phyloP scores from a whole-genome alignment of 805 yeast species.

The Ogataea trehalophila region DNA sequence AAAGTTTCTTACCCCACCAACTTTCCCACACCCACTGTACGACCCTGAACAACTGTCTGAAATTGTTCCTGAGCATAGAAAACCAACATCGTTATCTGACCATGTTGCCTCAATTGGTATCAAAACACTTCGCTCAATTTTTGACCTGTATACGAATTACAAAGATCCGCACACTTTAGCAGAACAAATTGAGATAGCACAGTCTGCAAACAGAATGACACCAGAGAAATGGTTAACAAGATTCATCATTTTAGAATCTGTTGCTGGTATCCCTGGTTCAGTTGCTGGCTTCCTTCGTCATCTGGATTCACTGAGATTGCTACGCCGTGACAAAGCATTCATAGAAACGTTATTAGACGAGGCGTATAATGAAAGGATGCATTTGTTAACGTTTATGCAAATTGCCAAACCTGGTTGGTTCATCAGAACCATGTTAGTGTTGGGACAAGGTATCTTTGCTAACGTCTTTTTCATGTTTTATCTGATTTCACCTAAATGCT shows the following conservation, averaged over 20 bases:
- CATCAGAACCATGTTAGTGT: conserved; percentile 47
- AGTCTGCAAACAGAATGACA: conserved; percentile 46
- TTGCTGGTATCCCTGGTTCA: conserved; percentile 81
- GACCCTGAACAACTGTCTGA: conserved; percentile 32
- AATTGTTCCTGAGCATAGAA: conserved; percentile 48
- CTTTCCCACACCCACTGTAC: conserved; percentile 42
- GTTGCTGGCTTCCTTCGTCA: conserved; percentile 71
- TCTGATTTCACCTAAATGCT: conserved; percentile 53
- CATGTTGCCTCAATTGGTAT: conserved; percentile 46
- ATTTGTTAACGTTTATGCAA: conserved; percentile 61
- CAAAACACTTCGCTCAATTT: conserved; percentile 40
- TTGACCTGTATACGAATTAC: conserved; percentile 64
- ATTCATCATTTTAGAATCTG: conserved; percentile 58
- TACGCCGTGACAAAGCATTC: conserved; percentile 69
- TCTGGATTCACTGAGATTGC: conserved; percentile 54
- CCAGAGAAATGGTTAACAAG: conserved; percentile 60
- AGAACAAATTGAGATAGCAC: conserved; percentile 22
- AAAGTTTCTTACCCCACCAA: conserved; percentile 24
- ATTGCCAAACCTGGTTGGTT: conserved; percentile 59
- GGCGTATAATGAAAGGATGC: conserved; percentile 78
- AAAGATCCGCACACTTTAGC: conserved; percentile 43
- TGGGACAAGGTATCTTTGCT: conserved; percentile 69
- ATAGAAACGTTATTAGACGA: conserved; percentile 69
- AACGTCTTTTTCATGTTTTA: conserved; percentile 59
- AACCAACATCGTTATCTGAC: conserved; percentile 45